These are phyloP conservation scores for Lagenaria siceraria DNA, from an alignment of 306 rosid species.

Conservation along the genomic window DNA sequence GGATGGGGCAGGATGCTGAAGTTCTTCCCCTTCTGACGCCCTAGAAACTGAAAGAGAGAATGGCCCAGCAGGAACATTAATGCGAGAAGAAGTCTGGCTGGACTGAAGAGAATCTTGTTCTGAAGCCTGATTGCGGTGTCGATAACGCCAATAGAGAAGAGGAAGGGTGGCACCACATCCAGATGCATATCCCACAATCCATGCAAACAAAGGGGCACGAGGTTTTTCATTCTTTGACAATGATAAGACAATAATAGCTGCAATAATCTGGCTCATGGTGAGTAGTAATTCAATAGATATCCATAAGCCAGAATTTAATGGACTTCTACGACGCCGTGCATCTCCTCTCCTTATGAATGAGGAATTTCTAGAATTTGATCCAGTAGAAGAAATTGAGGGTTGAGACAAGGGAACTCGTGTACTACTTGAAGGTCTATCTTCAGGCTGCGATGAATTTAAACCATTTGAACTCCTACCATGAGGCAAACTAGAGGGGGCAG, in stretches of 20 bases:
- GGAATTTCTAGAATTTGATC: conserved; percentile 51
- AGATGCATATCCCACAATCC: conserved; percentile 86
- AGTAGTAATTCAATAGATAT: conserved; percentile 79
- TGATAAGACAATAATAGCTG: conserved; percentile 63
- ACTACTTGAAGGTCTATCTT: conserved; percentile 34
- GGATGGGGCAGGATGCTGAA: conserved; percentile 30
- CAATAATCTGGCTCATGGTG: conserved; percentile 74
- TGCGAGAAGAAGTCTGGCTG: conserved; percentile 65
- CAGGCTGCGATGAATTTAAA: conserved; percentile 29
- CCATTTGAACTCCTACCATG: conserved; percentile 36
- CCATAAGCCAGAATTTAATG: conserved; percentile 87
- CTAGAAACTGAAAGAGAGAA: conserved; percentile 55
- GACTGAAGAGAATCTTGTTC: conserved; percentile 61
- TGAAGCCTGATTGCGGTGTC: conserved; percentile 52
- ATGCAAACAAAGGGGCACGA: conserved; percentile 60
- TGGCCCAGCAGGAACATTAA: conserved; percentile 51
- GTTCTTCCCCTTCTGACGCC: conserved; percentile 57
- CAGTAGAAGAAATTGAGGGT: conserved; percentile 38
- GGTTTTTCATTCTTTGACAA: conserved; percentile 79
- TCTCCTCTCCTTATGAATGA: conserved; percentile 59
- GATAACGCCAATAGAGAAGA: conserved; percentile 88
- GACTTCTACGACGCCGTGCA: conserved; percentile 64
- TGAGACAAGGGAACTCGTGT: conserved; percentile 19
- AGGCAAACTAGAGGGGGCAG: conserved; percentile 42
- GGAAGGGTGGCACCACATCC: conserved; percentile 93